Conservation (phyloP, 768 basidiomycete genomes). For the Suillus alpinus region DNA sequence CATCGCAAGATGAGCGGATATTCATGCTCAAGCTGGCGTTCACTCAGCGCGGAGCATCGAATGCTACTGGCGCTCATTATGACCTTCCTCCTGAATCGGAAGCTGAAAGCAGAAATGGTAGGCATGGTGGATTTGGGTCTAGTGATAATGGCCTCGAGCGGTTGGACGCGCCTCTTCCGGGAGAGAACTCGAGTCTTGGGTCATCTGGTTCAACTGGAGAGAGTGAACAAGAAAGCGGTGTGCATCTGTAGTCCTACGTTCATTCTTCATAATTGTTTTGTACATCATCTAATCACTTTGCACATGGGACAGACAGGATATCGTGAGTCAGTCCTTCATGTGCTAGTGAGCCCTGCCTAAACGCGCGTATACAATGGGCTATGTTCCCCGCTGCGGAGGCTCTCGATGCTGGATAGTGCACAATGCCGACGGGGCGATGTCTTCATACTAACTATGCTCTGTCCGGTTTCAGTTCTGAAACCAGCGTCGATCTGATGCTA, state of each 20-base stretch:
- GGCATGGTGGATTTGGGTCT: neutral
- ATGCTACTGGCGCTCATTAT: neutral
- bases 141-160: neutral
- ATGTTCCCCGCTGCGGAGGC: too few species aligned
- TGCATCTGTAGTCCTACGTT: neutral
- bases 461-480: neutral
- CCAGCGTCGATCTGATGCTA: neutral
- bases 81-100: neutral
- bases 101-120: neutral
- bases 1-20: constrained; percentile 76
- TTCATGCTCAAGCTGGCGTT: constrained; percentile 65
- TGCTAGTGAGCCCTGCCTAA: neutral
- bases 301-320: neutral
- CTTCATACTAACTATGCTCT: neutral
- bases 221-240: neutral
- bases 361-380: neutral
- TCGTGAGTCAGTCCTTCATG: neutral
- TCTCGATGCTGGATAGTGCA: neutral
- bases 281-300: neutral
- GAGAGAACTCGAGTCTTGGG: neutral
- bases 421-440: neutral
- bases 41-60: constrained; percentile 48
- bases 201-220: neutral
- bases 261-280: neutral
- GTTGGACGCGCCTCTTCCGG: neutral